phyloP scores from a whole-genome alignment of 495 filamentous ascomycete species.

The Penicillium waksmanii region DNA sequence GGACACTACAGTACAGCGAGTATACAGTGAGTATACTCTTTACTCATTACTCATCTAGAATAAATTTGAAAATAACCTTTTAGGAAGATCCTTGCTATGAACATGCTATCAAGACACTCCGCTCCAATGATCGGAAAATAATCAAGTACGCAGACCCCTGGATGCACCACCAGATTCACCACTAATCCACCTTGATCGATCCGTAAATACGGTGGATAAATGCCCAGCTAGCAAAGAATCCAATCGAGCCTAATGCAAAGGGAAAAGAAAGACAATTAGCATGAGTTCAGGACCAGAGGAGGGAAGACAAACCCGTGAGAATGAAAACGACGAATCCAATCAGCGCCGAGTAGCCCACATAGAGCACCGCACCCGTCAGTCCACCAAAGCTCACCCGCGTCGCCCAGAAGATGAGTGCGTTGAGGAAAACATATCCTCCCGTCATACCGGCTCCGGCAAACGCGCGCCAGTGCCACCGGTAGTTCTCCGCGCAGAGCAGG shows the following conservation, averaged over 20 bases:
- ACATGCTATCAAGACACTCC: too few relatives aligned
- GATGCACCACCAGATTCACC: neutral
- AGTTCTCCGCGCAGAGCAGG: constrained; percentile 92
- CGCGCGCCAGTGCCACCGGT: constrained; percentile 97
- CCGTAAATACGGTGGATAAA: constrained; percentile 93
- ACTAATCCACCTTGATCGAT: constrained; percentile 93
- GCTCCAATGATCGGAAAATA: too few relatives aligned
- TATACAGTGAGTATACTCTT: too few relatives aligned
- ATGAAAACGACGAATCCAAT: constrained; percentile 92
- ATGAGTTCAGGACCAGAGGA: constrained; percentile 3
- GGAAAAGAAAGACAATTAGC: constrained; percentile 9
- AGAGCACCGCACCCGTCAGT: constrained; percentile 83
- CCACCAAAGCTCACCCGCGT: constrained; percentile 83
- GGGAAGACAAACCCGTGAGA: constrained; percentile 73
- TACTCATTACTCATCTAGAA: neutral
- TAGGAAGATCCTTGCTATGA: neutral
- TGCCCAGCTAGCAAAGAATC: constrained; percentile 91
- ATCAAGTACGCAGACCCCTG: neutral
- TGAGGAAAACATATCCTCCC: constrained; percentile 85
- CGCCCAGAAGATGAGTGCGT: constrained; percentile 86
- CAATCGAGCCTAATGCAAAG: constrained; percentile 77
- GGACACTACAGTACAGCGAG: too few relatives aligned
- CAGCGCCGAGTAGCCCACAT: constrained; percentile 88
- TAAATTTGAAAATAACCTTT: neutral
- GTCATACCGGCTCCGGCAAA: constrained; percentile 88